Percentiles rank a stretch among this genome's conserved stretches.
These are phyloP conservation scores for Pseudotulostoma volvatum DNA, from an alignment of 495 filamentous ascomycete genomes.

Conservation along the genomic window DNA sequence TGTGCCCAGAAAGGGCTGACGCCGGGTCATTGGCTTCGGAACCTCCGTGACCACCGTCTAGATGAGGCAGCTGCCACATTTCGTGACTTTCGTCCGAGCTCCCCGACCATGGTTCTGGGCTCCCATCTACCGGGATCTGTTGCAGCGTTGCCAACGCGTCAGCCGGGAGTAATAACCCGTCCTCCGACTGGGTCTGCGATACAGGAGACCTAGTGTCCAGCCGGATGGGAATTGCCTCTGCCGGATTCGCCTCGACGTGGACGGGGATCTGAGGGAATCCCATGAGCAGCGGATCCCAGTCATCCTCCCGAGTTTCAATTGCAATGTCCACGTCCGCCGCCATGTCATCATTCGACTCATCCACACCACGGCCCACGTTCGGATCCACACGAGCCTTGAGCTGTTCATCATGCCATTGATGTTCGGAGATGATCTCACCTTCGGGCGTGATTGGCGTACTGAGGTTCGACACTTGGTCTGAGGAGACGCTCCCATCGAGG, in stretches of 20 bases:
- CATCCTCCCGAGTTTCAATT: conserved; percentile 19
- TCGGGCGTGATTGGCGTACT: conserved; percentile 72
- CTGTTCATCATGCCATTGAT: conserved; percentile 23
- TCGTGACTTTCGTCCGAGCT: conserved; percentile 32
- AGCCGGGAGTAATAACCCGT: conserved; percentile 57
- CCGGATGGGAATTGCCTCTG: conserved; percentile 6
- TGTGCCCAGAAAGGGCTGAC: conserved; percentile 33
- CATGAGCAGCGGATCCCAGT: conserved; percentile 25
- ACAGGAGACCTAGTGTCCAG: conserved; percentile 15
- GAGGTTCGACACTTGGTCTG: conserved; percentile 63
- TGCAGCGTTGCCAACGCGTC: conserved; percentile 63
- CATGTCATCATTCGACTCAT: neutral
- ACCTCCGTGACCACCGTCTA: conserved; percentile 1
- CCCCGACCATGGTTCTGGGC: conserved; percentile 27
- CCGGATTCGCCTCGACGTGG: conserved; percentile 6
- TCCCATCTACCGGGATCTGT: conserved; percentile 46
- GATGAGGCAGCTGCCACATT: conserved; percentile 24
- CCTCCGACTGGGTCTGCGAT: conserved; percentile 34
- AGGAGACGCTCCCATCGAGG: conserved; percentile 71
- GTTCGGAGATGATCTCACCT: conserved; percentile 38
- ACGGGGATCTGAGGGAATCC: conserved; percentile 22
- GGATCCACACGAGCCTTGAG: conserved; percentile 11
- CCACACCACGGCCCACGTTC: conserved; percentile 8
- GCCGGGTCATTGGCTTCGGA: conserved; percentile 30
- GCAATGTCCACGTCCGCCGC: conserved; percentile 16